Percentiles rank a stretch among this genome's conserved stretches.
Conservation (phyloP, 106 monocot genomes). For the Xerophyta viscosa region DNA sequence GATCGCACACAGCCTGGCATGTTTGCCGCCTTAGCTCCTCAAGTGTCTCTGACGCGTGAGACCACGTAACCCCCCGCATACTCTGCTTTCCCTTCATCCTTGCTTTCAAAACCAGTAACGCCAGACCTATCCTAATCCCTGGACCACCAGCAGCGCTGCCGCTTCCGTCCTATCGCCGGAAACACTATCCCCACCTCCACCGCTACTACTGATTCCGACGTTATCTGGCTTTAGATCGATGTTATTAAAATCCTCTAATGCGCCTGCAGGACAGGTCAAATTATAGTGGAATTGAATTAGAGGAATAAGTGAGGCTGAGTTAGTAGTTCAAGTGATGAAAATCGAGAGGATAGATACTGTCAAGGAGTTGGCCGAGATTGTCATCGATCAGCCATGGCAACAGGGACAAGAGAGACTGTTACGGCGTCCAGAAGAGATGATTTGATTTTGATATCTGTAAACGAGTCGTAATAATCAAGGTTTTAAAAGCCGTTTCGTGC, state of each 20-base stretch:
- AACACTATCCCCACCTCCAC: neutral
- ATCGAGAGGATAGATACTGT: constrained; percentile 21
- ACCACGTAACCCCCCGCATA: too few species aligned
- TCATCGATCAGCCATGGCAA: constrained; percentile 24
- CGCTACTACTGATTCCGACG: neutral
- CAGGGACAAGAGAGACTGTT: too few species aligned
- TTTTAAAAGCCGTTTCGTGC: too few species aligned
- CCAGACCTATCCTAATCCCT: constrained; percentile 20
- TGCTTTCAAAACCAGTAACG: constrained; percentile 22
- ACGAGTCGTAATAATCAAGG: too few species aligned
- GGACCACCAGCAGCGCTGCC: constrained; percentile 14
- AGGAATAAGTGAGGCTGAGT: too few species aligned
- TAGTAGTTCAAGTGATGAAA: neutral
- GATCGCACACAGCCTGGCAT: constrained; percentile 28
- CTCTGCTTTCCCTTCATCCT: constrained; percentile 30
- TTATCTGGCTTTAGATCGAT: constrained; percentile 9
- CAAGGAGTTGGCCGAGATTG: constrained; percentile 44
- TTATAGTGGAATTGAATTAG: neutral
- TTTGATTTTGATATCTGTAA: too few species aligned
- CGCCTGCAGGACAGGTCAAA: constrained; percentile 18
- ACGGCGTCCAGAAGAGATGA: too few species aligned
- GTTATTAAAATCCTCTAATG: constrained; percentile 43
- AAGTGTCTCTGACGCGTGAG: constrained; percentile 36
- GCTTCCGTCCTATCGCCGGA: too few species aligned
- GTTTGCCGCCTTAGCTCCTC: constrained; percentile 41